Conservation (phyloP, 164 flowering plant species). For the Litsea cubeba region DNA sequence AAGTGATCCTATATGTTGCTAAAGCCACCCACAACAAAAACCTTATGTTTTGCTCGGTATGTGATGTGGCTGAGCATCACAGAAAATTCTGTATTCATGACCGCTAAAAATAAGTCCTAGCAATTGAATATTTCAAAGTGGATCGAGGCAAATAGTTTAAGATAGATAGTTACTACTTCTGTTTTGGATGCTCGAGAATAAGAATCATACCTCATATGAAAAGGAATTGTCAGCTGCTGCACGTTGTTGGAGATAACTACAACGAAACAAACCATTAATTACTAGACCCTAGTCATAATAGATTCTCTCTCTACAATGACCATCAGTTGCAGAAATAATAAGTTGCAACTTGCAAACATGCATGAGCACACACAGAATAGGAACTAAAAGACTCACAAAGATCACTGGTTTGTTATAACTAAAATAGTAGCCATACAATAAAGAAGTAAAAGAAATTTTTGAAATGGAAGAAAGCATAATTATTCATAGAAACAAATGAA, state of each 20-base stretch:
- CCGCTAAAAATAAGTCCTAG: neutral
- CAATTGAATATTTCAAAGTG: neutral
- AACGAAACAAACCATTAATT: constrained; percentile 10
- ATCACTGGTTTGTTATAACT: too few species aligned
- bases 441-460: too few species aligned
- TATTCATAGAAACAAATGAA: too few species aligned
- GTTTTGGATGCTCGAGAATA: neutral
- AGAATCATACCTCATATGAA: constrained; percentile 73
- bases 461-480: too few species aligned
- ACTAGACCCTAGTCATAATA: neutral
- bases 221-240: constrained; percentile 72
- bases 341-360: too few species aligned
- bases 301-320: neutral
- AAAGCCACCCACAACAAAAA: too few species aligned
- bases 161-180: neutral
- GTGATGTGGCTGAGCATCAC: neutral
- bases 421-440: too few species aligned
- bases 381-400: too few species aligned
- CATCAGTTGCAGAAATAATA: neutral
- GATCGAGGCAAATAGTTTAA: neutral
- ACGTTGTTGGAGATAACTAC: constrained; percentile 85
- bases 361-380: neutral
- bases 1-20: too few species aligned
- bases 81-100: neutral
- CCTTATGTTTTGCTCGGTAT: too few species aligned